These are phyloP conservation scores for Stylosanthes scabra DNA, from an alignment of 331 rosid species.

Conservation along the genomic window DNA sequence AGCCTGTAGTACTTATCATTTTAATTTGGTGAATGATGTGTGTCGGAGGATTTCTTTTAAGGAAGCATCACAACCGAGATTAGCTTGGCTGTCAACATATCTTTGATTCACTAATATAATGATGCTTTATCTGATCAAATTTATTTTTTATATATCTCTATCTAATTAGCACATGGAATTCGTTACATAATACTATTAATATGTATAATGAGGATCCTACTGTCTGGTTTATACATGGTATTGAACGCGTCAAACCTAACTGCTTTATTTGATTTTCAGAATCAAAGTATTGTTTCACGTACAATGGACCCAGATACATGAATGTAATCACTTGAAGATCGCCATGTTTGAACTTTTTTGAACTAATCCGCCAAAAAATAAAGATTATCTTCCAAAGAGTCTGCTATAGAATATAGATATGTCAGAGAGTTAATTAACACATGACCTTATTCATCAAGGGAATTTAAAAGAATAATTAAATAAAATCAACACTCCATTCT, in stretches of 20 bases:
- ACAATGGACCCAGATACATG: conserved; percentile 9
- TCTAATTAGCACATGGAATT: conserved; percentile 10
- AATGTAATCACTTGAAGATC: conserved; percentile 2
- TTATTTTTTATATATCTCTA: not conserved
- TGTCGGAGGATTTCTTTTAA: not conserved
- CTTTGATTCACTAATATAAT: not conserved
- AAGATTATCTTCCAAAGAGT: not conserved
- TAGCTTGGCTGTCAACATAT: not conserved
- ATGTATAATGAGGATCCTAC: not conserved
- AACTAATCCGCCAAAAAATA: not conserved
- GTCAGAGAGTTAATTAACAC: too few species aligned
- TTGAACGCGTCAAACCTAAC: not conserved
- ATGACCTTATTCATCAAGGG: too few species aligned
- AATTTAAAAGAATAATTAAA: too few species aligned
- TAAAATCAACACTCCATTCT: too few species aligned
- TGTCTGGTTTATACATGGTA: not conserved
- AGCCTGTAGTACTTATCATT: not conserved
- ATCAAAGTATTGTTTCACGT: conserved; percentile 11
- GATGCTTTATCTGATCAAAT: not conserved
- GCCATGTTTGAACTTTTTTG: not conserved
- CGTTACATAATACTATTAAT: not conserved
- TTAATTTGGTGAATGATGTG: not conserved
- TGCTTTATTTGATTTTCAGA: not conserved
- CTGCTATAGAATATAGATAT: not conserved
- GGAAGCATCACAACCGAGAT: conserved; percentile 1